These are phyloP conservation scores for Cucurbita argyrosperma DNA, from an alignment of 306 rosid genomes.

Conservation along the genomic window DNA sequence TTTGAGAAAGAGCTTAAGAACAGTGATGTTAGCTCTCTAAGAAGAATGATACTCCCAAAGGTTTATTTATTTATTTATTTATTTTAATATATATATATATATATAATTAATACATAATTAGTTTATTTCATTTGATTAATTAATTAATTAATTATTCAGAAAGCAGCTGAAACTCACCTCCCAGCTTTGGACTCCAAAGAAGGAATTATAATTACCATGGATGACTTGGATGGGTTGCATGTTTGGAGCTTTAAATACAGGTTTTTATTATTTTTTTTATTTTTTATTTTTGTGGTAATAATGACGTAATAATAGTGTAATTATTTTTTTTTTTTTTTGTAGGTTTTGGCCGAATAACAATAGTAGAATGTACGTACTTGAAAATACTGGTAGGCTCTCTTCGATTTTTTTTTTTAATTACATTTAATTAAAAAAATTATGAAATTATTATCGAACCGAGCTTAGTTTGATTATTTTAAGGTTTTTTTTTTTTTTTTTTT, in stretches of 20 bases:
- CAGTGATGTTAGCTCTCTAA: conserved; percentile 86
- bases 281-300: neutral
- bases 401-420: neutral
- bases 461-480: no score
- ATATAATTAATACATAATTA: neutral
- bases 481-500: no score
- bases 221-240: conserved; percentile 78
- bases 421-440: no score
- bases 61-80: conserved; percentile 9
- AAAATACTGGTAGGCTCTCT: conserved; percentile 61
- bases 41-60: conserved; percentile 93
- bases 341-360: conserved; percentile 98
- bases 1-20: conserved; percentile 83
- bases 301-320: neutral
- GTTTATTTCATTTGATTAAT: neutral
- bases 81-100: neutral
- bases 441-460: neutral
- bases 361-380: conserved; percentile 94
- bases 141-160: conserved; percentile 26
- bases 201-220: conserved; percentile 63
- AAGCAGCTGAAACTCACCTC: conserved; percentile 79
- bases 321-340: neutral
- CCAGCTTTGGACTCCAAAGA: conserved; percentile 80
- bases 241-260: conserved; percentile 94
- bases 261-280: neutral